These are phyloP conservation scores for Smittium mucronatum DNA, from an alignment of 371 early-diverging fungal genomes.

Conservation along the genomic window DNA sequence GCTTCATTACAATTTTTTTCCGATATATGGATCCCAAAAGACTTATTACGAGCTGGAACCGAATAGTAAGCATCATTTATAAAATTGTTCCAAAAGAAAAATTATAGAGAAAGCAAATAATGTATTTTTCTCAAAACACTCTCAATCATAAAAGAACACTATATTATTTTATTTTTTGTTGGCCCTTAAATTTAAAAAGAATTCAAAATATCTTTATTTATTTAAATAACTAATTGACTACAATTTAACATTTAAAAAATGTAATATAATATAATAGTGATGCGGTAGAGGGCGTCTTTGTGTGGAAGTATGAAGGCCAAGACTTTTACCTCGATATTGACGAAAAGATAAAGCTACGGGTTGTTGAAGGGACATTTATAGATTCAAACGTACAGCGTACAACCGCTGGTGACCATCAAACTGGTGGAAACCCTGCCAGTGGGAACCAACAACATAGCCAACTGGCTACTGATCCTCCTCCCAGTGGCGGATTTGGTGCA, in stretches of 20 bases:
- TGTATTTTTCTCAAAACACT: too few species aligned
- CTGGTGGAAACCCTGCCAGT: neutral
- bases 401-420: neutral
- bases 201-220: too few species aligned
- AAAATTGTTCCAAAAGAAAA: too few species aligned
- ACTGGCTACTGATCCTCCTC: neutral
- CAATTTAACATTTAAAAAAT: too few species aligned
- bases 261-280: too few species aligned
- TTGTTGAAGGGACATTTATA: conserved; percentile 58
- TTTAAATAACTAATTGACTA: too few species aligned
- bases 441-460: neutral
- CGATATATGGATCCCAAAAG: conserved; percentile 70
- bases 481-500: neutral
- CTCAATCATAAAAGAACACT: too few species aligned
- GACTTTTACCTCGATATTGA: conserved; percentile 73
- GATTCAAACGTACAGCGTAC: conserved; percentile 45
- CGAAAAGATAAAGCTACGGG: conserved; percentile 63
- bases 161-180: too few species aligned
- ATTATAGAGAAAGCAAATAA: too few species aligned
- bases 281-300: conserved; percentile 53
- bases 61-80: conserved; percentile 42
- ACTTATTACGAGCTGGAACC: conserved; percentile 43
- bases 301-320: conserved; percentile 71
- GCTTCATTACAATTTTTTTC: conserved; percentile 84
- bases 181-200: too few species aligned